Conservation (phyloP, 208 protist genomes). For the Sergeia podlipaevii region DNA sequence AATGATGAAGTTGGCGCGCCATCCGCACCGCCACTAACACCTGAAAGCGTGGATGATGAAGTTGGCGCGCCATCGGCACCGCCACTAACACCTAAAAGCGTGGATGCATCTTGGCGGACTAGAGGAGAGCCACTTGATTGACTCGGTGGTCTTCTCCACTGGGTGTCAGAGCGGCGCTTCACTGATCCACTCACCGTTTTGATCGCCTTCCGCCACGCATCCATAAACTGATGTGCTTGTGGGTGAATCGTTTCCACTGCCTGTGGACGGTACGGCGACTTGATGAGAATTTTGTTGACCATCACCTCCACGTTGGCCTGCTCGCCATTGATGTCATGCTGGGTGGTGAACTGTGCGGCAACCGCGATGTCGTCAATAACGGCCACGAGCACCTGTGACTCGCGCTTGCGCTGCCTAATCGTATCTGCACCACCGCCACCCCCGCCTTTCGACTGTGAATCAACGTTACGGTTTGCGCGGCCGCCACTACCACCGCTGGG, state of each 20-base stretch:
- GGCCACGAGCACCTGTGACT: conserved; percentile 22
- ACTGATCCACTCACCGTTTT: conserved; percentile 9
- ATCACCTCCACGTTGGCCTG: conserved; percentile 65
- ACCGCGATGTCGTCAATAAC: conserved; percentile 24
- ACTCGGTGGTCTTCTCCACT: neutral
- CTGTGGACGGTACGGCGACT: conserved; percentile 50
- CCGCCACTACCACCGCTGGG: neutral
- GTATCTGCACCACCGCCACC: too few relatives aligned
- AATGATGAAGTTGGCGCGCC: neutral
- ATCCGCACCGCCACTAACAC: neutral
- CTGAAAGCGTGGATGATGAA: neutral
- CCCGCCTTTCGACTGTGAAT: neutral
- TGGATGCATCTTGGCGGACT: neutral
- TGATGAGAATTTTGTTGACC: conserved; percentile 32
- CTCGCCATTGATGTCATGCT: conserved; percentile 39
- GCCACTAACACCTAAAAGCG: neutral
- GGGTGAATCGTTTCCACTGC: conserved; percentile 61
- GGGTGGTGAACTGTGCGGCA: conserved; percentile 34
- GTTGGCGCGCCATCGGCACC: neutral
- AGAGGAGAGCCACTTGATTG: neutral
- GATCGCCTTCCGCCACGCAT: conserved; percentile 43
- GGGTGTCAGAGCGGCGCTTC: neutral
- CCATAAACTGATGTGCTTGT: conserved; percentile 61
- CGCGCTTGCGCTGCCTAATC: neutral
- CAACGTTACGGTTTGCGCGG: neutral